Conservation (phyloP, 2,329 filamentous ascomycete species). For the Endothia cerciana region DNA sequence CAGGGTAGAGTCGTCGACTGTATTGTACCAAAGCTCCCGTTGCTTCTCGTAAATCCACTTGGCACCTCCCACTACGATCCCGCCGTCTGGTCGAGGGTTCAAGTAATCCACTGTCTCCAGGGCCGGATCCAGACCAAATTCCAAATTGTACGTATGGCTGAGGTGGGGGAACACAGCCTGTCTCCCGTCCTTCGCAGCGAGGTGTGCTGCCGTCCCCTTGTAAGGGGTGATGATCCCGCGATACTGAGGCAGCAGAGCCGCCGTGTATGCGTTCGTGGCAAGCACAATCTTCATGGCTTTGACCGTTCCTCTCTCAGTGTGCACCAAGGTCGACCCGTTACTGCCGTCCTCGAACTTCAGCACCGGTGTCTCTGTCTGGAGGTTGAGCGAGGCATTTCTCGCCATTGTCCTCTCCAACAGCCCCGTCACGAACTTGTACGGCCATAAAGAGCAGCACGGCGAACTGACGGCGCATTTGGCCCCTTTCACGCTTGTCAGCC, state of each 20-base stretch:
- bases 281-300: conserved; percentile 21
- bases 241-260: conserved; percentile 23
- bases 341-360: conserved; percentile 5
- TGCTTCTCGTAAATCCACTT: conserved; percentile 24
- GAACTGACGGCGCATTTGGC: conserved; percentile 20
- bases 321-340: conserved; percentile 14
- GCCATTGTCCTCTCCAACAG: conserved; percentile 21
- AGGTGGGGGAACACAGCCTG: conserved; percentile 25
- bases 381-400: conserved; percentile 8
- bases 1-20: conserved; percentile 33
- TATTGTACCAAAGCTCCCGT: conserved; percentile 26
- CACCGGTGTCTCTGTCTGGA: conserved; percentile 28
- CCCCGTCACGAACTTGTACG: conserved; percentile 28
- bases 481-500: conserved; percentile 21
- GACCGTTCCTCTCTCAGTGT: conserved; percentile 15
- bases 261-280: conserved; percentile 26
- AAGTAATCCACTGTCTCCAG: conserved; percentile 26
- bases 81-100: conserved; percentile 28
- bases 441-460: conserved; percentile 25
- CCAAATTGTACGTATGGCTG: conserved; percentile 29
- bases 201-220: conserved; percentile 26
- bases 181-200: conserved; percentile 9
- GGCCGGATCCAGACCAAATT: conserved; percentile 16
- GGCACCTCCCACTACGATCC: conserved; percentile 28
- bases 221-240: conserved; percentile 23